A percentile compares a stretch with the other conserved stretches of the same genome.
Evolutionary conservation across 805 yeast species (phyloP).

Genomic region (Schwanniomyces sp.): DNA sequence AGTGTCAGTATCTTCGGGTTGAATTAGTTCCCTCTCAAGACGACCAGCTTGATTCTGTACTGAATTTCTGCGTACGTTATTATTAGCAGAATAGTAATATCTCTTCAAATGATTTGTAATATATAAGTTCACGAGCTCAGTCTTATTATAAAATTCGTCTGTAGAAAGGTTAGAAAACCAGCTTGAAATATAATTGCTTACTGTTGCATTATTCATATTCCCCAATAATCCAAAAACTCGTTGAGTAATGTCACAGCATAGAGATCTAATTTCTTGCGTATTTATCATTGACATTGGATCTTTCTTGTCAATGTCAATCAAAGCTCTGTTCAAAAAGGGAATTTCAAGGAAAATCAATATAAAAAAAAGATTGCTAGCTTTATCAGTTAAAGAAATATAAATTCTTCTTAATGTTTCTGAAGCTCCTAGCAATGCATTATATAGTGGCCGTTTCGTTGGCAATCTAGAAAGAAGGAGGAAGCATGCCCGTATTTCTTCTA

Average conservation of each 20-base stretch:
- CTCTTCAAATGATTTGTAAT: constrained; percentile 73
- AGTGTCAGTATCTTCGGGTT: not conserved
- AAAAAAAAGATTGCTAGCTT: constrained; percentile 53
- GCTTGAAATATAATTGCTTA: constrained; percentile 45
- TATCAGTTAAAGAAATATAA: constrained; percentile 37
- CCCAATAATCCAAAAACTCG: constrained; percentile 69
- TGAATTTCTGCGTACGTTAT: constrained; percentile 12
- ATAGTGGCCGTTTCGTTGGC: constrained; percentile 63
- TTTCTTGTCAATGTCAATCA: constrained; percentile 29
- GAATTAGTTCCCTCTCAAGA: constrained; percentile 3
- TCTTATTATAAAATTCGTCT: constrained; percentile 47
- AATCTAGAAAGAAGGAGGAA: constrained; percentile 48
- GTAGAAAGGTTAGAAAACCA: constrained; percentile 54
- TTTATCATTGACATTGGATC: constrained; percentile 29
- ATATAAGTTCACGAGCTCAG: constrained; percentile 72
- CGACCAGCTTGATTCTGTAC: constrained; percentile 7
- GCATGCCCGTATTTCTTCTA: constrained; percentile 43
- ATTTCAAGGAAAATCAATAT: constrained; percentile 65
- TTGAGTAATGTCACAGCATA: constrained; percentile 70
- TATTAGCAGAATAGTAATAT: constrained; percentile 41
- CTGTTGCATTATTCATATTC: constrained; percentile 38
- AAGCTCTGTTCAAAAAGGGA: constrained; percentile 56
- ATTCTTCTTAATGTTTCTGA: constrained; percentile 50
- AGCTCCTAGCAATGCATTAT: constrained; percentile 52
- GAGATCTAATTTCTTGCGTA: constrained; percentile 51